Evolutionary conservation across 768 basidiomycete genomes (phyloP), one percentile per base, ranked within the genome.

Genomic region (Suillus tomentosus): DNA sequence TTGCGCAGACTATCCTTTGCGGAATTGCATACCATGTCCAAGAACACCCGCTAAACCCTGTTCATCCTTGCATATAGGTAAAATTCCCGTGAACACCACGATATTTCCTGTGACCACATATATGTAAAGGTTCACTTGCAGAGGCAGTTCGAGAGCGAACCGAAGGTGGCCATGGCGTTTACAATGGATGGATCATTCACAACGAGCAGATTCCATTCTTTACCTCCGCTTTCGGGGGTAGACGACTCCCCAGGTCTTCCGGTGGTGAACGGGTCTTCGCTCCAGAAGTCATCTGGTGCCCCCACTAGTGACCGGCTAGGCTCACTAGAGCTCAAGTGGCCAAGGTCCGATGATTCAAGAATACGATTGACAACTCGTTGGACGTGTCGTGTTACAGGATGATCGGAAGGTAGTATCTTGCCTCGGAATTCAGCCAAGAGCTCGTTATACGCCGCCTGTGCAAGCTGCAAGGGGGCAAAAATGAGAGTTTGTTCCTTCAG

Each of bases 1-100:
- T 27, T 27, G 11, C 11, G 27, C 57, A 53, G 62, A 51, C 54
- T 19, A 50, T 40, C 13, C 19, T 37, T 47, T 59, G n/a, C 14
- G 34, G 14, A 24, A 42, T 45, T 50, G 14, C 64, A 42, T 61
- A 91, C 94, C 94, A 73, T 97, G 95, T 1, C 91, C 86, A 3
- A 98, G 77, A 1, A 97, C 89, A 19, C 89, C 88, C 1, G 95
- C 92, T 0, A 98, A 78, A 0, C 93, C 94, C 69, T 90, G 84
- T 68, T 95, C 92, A 66, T 94, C 87, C 65, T 78, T 79, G 54
- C 87, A 88, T 7, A 95, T 77, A 0, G 91, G 92, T 4, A 97
- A 74, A 42, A 97, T 93, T 0, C 95, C 95, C 0, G 94, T 95
- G 71, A 92, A 96, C 11, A 98, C 91, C 39, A 95, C 83, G 61